A percentile compares a stretch with the other conserved stretches of the same genome.
phyloP scores from a whole-genome alignment of 164 flowering plant genomes.

The Berberis vulgaris region DNA sequence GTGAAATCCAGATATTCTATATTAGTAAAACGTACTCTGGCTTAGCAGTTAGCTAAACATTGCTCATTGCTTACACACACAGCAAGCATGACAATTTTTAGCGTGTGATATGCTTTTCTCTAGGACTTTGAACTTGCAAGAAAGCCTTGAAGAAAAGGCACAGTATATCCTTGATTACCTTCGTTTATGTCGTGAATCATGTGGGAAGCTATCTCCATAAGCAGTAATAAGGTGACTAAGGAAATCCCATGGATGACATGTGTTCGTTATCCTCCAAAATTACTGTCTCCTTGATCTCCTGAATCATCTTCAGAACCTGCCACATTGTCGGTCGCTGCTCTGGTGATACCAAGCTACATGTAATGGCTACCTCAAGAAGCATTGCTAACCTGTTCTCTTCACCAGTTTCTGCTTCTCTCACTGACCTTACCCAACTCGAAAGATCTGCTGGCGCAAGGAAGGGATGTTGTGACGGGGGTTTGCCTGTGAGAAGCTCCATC shows the following conservation, averaged over 20 bases:
- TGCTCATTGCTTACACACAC: no score
- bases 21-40: no score
- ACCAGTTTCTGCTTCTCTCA: constrained; percentile 42
- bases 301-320: constrained; percentile 94
- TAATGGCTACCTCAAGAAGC: constrained; percentile 69
- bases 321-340: constrained; percentile 96
- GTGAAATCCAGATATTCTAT: no score
- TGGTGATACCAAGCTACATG: constrained; percentile 50
- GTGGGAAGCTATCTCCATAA: not conserved
- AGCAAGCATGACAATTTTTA: no score
- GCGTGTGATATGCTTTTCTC: no score
- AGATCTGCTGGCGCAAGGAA: constrained; percentile 32
- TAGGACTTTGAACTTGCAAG: no score
- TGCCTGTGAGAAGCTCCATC: constrained; percentile 76
- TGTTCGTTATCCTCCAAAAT: constrained; percentile 24
- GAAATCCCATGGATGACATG: not conserved
- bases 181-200: not conserved
- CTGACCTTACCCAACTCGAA: constrained; percentile 51
- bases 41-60: no score
- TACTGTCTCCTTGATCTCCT: constrained; percentile 73
- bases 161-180: no score
- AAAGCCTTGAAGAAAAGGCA: no score
- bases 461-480: constrained; percentile 49
- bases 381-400: constrained; percentile 54
- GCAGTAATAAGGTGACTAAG: constrained; percentile 3